Conservation (phyloP, 2,329 filamentous ascomycete species). For the Sporothrix dimorphospora region DNA sequence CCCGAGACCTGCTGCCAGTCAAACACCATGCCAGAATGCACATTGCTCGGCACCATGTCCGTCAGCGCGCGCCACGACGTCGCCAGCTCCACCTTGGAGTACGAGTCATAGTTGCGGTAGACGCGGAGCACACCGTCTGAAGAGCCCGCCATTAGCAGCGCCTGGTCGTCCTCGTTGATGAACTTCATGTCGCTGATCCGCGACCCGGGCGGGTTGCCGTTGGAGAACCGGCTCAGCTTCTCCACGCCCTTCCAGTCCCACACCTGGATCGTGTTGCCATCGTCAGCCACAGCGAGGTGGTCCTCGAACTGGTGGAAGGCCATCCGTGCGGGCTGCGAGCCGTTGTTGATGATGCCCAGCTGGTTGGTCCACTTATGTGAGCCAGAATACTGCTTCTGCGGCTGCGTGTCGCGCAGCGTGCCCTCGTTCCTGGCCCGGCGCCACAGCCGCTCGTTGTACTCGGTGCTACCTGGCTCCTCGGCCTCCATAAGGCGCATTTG, state of each 20-base stretch:
- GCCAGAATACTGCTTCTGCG: conserved; percentile 85
- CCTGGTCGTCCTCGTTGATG: conserved; percentile 98
- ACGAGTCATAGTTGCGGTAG: conserved; percentile 86
- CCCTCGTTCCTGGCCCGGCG: conserved; percentile 87
- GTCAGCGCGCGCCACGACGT: conserved; percentile 90
- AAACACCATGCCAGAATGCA: conserved; percentile 93
- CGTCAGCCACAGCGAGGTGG: conserved; percentile 90
- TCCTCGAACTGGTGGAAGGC: conserved; percentile 98
- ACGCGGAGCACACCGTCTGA: conserved; percentile 94
- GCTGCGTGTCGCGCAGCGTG: conserved; percentile 90
- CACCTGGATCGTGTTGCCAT: conserved; percentile 84
- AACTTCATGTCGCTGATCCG: conserved; percentile 94
- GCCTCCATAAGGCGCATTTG: conserved; percentile 97
- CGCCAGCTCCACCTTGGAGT: conserved; percentile 77
- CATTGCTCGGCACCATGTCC: conserved; percentile 90
- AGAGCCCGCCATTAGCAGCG: conserved; percentile 90
- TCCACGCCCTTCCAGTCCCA: conserved; percentile 89
- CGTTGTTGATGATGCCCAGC: conserved; percentile 82
- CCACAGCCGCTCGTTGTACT: conserved; percentile 96
- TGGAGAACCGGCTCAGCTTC: conserved; percentile 83
- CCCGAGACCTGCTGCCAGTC: conserved; percentile 99
- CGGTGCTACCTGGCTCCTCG: conserved; percentile 92
- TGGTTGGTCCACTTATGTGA: conserved; percentile 86
- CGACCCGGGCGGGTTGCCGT: conserved; percentile 88
- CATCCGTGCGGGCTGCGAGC: conserved; percentile 87